Base-by-base conservation (phyloP, 78 protist genomes). In the Pigoraptor vietnamica region DNA sequence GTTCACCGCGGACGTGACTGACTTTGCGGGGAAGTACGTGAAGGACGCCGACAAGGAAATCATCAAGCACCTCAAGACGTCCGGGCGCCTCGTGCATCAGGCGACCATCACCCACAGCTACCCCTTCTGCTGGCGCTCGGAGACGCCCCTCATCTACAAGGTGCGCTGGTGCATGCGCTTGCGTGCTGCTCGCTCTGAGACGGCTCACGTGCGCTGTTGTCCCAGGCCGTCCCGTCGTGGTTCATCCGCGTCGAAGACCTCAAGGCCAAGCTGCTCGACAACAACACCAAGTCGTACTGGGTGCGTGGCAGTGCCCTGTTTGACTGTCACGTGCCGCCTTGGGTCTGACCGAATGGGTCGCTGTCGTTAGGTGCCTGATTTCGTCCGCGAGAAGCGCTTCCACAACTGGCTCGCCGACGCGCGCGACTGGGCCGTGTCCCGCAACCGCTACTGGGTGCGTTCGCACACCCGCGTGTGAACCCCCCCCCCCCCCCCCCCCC, bases 81-180 rank as follows among this genome's bases (percentile, higher is more conserved):
- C 79, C 48, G 96, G 95, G 40, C 91, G 97, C 36, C 81, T 98
- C 88, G 91, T 97, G 24, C 0, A 89, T 36, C 0, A n/a, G 23
- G 98, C 91, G 40, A 10, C 55, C 33, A 91, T 96, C 89, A 90
- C 40, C 48, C 99, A 99, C 93, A 81, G 90, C 81, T 99, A 99
- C 95, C 99, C 99, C 56, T 97, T 96, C 97, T 99, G 99, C 97
- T 99, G 99, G 99, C 94, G 99, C 39, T 95, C 95, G 37, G 95
- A 89, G 35, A 1, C 39, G 0, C 33, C 35, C 39, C 56, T 79
- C n/a, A 79, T 79, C 84, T 79, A 83, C 88, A 48, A 48, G 67
- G 67, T 48, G 67, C 67, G 67, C 23, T 21, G 6, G 38, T 56
- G 36, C 48, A 9, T 90, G 37, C 56, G n/a, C 32, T 1, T 56